Base-by-base conservation (phyloP, 139 green algal genomes). In the Haematococcus lacustris region DNA sequence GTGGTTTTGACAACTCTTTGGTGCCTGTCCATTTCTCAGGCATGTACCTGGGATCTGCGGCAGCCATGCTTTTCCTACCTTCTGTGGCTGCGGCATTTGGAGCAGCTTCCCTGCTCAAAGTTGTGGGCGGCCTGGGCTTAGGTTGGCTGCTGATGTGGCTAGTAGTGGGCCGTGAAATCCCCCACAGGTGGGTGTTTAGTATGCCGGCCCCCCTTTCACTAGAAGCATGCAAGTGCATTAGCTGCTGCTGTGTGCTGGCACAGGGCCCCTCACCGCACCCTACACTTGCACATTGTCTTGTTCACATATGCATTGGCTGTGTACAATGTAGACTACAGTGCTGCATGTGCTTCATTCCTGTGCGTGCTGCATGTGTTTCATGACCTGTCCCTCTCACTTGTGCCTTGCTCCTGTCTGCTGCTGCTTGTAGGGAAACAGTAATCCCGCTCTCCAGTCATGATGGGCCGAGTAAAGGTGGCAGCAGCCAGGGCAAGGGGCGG, bases 11-110 rank as follows among this genome's bases (percentile, higher is more conserved):
- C n/a, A n/a, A n/a, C n/a, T n/a, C n/a, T n/a, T n/a, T n/a, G n/a
- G n/a, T n/a, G n/a, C n/a, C n/a, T n/a, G n/a, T n/a, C n/a, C n/a
- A n/a, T n/a, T n/a, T n/a, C n/a, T n/a, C 75, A 82, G 95, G 95
- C 72, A 98, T 99, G 94, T 99, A 99, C 88, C 78, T 99, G 25
- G 95, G 95, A 7, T 96, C 90, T 13, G 94, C 94, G 0, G 75
- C 79, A 0, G 90, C 93, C 43, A 97, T 98, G 89, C 84, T 92
- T 66, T 53, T 93, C 30, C 78, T 98, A 66, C 95, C 95, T 13
- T 76, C 40, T 1, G 21, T 97, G 2, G 87, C 88, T 1, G 71
- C 70, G 0, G 9, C 32, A 4, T 76, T 83, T 2, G 91, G 91
- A 0, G 73, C 93, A 0, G 70, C 77, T 7, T 76, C 78, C 0